These are phyloP conservation scores for Acanthamoeba sp. DNA, from an alignment of 208 protist species.

Conservation along the genomic window DNA sequence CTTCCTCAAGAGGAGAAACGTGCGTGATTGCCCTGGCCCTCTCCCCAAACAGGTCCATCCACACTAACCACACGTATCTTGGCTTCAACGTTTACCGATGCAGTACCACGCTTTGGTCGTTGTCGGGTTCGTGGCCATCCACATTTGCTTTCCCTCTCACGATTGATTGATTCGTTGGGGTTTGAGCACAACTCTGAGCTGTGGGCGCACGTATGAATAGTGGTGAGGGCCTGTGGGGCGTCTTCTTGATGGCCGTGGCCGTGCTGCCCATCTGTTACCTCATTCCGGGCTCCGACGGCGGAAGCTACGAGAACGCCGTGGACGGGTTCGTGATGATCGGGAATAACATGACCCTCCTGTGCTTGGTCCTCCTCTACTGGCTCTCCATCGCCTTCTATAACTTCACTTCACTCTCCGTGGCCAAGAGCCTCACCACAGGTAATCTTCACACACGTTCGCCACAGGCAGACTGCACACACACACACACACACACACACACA, in stretches of 20 bases:
- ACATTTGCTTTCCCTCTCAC: neutral
- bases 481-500: too few species aligned
- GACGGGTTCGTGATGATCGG: conserved; percentile 65
- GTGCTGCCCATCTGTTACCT: conserved; percentile 51
- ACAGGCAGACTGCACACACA: too few species aligned
- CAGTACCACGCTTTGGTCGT: conserved; percentile 52
- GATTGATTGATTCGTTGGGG: too few species aligned
- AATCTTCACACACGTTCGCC: too few species aligned
- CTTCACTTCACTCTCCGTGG: conserved; percentile 35
- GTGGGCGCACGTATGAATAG: neutral
- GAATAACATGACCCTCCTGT: conserved; percentile 31
- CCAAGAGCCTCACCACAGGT: conserved; percentile 65
- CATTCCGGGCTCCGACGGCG: conserved; percentile 47
- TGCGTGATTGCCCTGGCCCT: neutral
- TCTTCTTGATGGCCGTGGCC: conserved; percentile 53
- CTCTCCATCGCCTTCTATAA: conserved; percentile 73
- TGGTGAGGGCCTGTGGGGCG: conserved; percentile 58
- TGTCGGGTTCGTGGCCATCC: too few species aligned
- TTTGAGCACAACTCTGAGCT: neutral
- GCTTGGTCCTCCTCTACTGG: neutral
- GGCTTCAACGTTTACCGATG: neutral
- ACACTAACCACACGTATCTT: too few species aligned
- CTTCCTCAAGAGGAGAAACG: conserved; percentile 30
- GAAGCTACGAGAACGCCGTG: conserved; percentile 66
- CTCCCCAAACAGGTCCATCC: too few species aligned